Percentiles rank a stretch among this genome's conserved stretches.
These are phyloP conservation scores for Pythium aquatile DNA, from an alignment of 352 stramenopile genomes.

Conservation along the genomic window DNA sequence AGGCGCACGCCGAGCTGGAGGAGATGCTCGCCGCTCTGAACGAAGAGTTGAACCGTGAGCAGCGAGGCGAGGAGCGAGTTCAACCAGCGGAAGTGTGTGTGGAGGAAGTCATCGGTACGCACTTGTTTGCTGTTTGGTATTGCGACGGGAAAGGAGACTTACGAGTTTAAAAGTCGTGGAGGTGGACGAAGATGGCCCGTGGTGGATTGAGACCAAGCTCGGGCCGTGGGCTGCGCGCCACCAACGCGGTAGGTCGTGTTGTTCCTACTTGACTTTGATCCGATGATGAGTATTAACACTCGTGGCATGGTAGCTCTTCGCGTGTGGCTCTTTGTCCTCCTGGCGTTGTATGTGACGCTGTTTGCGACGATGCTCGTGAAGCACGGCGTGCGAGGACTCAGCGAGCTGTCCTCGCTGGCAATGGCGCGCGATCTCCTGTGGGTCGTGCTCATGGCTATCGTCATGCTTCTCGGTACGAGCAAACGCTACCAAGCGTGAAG, in stretches of 20 bases:
- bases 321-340: constrained; percentile 1
- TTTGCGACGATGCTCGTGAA: constrained; percentile 18
- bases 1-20: not conserved
- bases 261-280: too few relatives aligned
- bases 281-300: not conserved
- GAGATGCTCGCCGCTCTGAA: not conserved
- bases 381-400: constrained; percentile 13
- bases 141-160: not conserved
- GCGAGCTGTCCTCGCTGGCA: constrained; percentile 10
- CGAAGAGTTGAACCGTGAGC: not conserved
- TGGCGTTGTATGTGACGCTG: constrained; percentile 20
- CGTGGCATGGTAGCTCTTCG: constrained; percentile 5
- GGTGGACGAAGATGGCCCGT: constrained; percentile 10
- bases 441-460: constrained; percentile 19
- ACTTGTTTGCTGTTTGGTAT: not conserved
- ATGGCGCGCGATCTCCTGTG: constrained; percentile 19
- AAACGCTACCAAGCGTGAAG: constrained; percentile 14
- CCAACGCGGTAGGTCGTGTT: not conserved
- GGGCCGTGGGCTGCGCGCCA: constrained; percentile 21
- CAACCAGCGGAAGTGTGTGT: constrained; percentile 4
- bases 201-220: constrained; percentile 21
- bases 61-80: not conserved
- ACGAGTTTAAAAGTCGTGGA: not conserved
- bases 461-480: constrained; percentile 17
- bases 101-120: not conserved